A percentile compares a stretch with the other conserved stretches of the same genome.
These are phyloP conservation scores for Phytophthora crassamura DNA, from an alignment of 352 stramenopile species.

Conservation along the genomic window DNA sequence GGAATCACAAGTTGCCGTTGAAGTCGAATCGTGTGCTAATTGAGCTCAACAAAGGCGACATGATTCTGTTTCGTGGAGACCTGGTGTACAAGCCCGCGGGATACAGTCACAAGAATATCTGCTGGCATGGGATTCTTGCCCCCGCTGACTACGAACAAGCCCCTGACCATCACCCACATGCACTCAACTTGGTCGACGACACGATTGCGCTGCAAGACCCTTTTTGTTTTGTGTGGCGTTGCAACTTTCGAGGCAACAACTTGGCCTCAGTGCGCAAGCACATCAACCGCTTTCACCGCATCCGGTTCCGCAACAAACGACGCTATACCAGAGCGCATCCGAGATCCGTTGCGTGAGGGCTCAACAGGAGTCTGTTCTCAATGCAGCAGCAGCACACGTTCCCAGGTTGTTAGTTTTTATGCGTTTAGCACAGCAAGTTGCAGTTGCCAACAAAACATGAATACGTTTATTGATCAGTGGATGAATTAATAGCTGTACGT, in stretches of 20 bases:
- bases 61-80: conserved; percentile 10
- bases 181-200: background rate
- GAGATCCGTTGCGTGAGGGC: background rate
- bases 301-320: background rate
- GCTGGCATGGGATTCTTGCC: background rate
- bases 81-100: background rate
- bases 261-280: background rate
- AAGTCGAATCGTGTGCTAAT: background rate
- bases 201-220: background rate
- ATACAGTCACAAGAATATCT: conserved; percentile 5
- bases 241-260: background rate
- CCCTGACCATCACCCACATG: background rate
- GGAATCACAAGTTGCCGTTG: conserved; percentile 7
- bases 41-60: conserved; percentile 5
- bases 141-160: background rate
- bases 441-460: background rate
- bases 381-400: background rate
- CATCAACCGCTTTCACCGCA: conserved; percentile 4
- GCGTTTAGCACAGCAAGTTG: background rate
- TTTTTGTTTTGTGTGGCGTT: conserved; percentile 9
- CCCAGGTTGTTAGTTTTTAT: background rate
- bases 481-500: too few species aligned
- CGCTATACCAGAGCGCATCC: background rate
- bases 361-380: background rate
- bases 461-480: background rate